Evolutionary conservation across 768 basidiomycete species (phyloP).

Genomic region (Boletus subcaerulescens): DNA sequence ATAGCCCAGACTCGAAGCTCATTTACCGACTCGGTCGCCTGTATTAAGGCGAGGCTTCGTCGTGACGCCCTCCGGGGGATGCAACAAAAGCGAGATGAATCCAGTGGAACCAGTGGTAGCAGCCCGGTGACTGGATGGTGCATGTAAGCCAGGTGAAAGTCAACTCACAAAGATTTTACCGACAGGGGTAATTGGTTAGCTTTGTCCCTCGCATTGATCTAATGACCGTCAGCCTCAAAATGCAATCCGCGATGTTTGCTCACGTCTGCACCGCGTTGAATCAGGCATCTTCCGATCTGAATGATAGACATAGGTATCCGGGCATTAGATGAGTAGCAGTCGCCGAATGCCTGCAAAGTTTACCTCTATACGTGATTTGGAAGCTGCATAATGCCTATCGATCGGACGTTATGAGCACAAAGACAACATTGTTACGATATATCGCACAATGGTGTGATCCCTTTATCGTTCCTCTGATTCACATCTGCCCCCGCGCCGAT

Average conservation of each 20-base stretch:
- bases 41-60: conserved; percentile 84
- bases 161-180: conserved; percentile 1
- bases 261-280: conserved; percentile 89
- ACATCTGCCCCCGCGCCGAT: conserved; percentile 82
- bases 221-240: conserved; percentile 31
- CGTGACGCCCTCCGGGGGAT: conserved; percentile 66
- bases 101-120: conserved; percentile 92
- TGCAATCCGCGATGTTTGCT: conserved; percentile 36
- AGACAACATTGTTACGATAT: background rate
- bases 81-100: conserved; percentile 82
- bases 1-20: background rate
- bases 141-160: conserved; percentile 2
- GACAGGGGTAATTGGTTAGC: conserved; percentile 91
- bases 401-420: conserved; percentile 8
- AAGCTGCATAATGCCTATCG: conserved; percentile 86
- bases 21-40: conserved; percentile 70
- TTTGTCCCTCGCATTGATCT: conserved; percentile 94
- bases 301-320: conserved; percentile 27
- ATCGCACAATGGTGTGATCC: conserved; percentile 76
- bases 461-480: conserved; percentile 77
- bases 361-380: conserved; percentile 85
- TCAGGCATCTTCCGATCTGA: conserved; percentile 85
- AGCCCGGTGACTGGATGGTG: conserved; percentile 74
- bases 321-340: conserved; percentile 16
- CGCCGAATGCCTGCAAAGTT: conserved; percentile 25